Percentiles rank a stretch among this genome's conserved stretches.
Evolutionary conservation across 106 monocot genomes (phyloP).

Genomic region (Dioscorea zingiberensis): DNA sequence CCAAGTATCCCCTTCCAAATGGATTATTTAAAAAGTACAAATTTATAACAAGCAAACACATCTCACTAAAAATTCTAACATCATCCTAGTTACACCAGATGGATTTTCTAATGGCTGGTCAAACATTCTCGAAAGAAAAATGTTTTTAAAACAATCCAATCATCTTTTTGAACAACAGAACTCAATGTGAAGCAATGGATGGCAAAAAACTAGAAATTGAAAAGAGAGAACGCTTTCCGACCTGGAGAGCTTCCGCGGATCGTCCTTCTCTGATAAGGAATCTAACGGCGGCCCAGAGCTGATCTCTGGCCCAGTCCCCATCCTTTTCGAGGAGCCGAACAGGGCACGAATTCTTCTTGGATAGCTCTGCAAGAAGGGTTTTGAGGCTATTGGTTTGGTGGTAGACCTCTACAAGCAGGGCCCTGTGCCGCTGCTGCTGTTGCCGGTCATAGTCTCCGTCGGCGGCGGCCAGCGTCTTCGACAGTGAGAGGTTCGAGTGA

Average conservation of each 20-base stretch:
- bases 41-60: neutral
- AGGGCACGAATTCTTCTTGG: slow-evolving; percentile 21
- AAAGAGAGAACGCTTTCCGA: neutral
- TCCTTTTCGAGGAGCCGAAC: slow-evolving; percentile 29
- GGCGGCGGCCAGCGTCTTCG: neutral
- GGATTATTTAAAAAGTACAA: neutral
- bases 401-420: slow-evolving; percentile 44
- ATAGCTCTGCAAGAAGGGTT: slow-evolving; percentile 23
- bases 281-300: slow-evolving; percentile 39
- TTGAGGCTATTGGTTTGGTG: slow-evolving; percentile 36
- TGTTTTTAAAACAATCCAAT: too few relatives aligned
- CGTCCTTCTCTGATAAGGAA: slow-evolving; percentile 27
- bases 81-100: too few relatives aligned
- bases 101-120: too few relatives aligned
- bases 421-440: slow-evolving; percentile 23
- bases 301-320: slow-evolving; percentile 42
- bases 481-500: neutral
- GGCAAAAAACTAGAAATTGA: too few relatives aligned
- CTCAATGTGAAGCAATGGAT: too few relatives aligned
- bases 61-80: neutral
- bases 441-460: neutral
- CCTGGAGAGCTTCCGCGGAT: slow-evolving; percentile 33
- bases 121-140: too few relatives aligned
- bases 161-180: too few relatives aligned
- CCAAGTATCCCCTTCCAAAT: too few relatives aligned